A percentile compares a stretch with the other conserved stretches of the same genome.
Conservation (phyloP, 495 filamentous ascomycete species). For the Aeminium ludgeri region DNA sequence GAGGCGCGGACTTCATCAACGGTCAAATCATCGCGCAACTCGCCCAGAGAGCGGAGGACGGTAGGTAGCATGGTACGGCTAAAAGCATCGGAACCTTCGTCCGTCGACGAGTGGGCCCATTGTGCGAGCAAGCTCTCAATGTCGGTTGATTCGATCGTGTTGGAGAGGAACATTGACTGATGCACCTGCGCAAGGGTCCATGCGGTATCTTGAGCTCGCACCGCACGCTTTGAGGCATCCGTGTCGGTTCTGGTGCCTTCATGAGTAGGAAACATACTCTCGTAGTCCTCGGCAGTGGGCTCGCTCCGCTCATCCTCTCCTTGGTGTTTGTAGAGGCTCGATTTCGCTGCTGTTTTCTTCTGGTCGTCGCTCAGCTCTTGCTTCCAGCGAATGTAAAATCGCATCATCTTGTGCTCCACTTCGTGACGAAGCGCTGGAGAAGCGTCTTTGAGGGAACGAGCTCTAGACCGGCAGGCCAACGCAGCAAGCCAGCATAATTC, state of each 20-base stretch:
- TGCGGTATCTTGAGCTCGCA: slow-evolving; percentile 32
- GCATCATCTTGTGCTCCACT: slow-evolving; percentile 30
- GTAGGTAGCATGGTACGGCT: not conserved
- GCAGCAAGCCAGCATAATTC: not conserved
- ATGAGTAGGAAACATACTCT: slow-evolving; percentile 54
- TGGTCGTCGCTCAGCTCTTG: slow-evolving; percentile 54
- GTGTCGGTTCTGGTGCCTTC: not conserved
- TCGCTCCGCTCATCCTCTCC: slow-evolving; percentile 61
- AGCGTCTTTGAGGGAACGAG: not conserved
- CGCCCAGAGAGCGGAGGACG: not conserved
- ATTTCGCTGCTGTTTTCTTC: slow-evolving; percentile 49
- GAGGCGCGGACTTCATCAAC: not conserved
- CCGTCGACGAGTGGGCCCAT: no score
- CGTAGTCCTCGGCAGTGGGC: slow-evolving; percentile 49
- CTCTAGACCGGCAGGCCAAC: not conserved
- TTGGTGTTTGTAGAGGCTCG: slow-evolving; percentile 62
- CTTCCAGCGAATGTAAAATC: slow-evolving; percentile 65
- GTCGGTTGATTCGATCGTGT: not conserved
- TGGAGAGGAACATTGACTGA: slow-evolving; percentile 28
- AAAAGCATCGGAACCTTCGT: no score
- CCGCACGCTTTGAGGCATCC: not conserved
- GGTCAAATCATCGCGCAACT: not conserved
- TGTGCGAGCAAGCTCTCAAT: no score
- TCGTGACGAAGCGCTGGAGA: not conserved
- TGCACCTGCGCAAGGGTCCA: slow-evolving; percentile 37